Percentiles rank a stretch among this genome's conserved stretches.
Evolutionary conservation across 2,329 filamentous ascomycete genomes (phyloP).

Genomic region (Fusarium oligoseptatum): DNA sequence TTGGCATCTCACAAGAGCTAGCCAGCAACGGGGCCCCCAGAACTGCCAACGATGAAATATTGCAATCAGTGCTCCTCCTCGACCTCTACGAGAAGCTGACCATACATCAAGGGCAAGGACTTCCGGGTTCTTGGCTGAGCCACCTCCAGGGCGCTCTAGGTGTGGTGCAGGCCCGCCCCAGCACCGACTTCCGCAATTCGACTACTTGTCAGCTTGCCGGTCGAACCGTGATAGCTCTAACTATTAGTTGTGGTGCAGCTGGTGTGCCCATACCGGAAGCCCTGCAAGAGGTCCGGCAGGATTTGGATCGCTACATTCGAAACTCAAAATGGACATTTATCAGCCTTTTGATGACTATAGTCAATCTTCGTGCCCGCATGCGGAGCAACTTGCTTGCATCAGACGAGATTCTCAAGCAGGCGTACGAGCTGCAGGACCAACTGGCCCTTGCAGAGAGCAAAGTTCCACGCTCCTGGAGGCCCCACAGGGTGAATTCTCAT

Average conservation of each 20-base stretch:
- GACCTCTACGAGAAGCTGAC: neutral
- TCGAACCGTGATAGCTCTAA: neutral
- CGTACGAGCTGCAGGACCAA: neutral
- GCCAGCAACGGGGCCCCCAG: too few relatives aligned
- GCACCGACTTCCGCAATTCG: neutral
- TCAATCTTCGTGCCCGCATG: neutral
- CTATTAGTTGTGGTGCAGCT: neutral
- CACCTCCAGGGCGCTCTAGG: neutral
- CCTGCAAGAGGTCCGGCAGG: neutral
- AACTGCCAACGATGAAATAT: too few relatives aligned
- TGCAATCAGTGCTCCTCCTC: neutral
- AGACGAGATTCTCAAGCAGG: neutral
- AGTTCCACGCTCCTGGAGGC: neutral
- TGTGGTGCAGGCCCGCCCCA: neutral
- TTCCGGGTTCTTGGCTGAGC: neutral
- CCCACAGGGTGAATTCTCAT: neutral
- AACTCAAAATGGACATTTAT: neutral
- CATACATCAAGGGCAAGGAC: neutral
- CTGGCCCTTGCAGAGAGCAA: neutral
- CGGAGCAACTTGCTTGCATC: neutral
- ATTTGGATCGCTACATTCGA: neutral
- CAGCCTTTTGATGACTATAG: neutral
- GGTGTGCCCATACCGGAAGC: neutral
- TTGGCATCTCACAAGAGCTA: neutral
- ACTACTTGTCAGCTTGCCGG: neutral